Conservation (phyloP, 2,329 filamentous ascomycete genomes). For the Epicoccum nigrum region DNA sequence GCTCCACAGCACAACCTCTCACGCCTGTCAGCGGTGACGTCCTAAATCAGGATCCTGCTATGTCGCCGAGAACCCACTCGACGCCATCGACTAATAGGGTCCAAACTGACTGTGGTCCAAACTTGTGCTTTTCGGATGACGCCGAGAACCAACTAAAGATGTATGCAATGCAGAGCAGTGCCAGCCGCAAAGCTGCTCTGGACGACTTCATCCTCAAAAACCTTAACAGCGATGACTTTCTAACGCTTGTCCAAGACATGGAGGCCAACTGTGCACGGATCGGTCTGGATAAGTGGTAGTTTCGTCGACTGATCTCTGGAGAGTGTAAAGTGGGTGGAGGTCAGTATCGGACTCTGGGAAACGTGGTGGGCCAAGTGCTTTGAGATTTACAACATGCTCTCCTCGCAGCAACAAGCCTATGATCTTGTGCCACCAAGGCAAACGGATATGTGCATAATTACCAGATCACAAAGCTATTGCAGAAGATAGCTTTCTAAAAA, state of each 20-base stretch:
- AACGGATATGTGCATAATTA: no score
- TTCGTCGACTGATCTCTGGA: neutral
- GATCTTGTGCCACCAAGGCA: no score
- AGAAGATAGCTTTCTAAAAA: no score
- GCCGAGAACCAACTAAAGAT: conserved; percentile 23
- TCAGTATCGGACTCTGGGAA: neutral
- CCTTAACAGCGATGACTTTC: conserved; percentile 57
- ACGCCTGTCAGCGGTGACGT: conserved; percentile 20
- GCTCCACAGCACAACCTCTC: conserved; percentile 20
- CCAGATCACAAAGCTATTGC: no score
- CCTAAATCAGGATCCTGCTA: conserved; percentile 10
- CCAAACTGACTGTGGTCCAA: neutral
- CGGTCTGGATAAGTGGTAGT: conserved; percentile 24
- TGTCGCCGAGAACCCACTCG: conserved; percentile 1
- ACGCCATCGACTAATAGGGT: conserved; percentile 12
- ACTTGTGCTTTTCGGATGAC: neutral
- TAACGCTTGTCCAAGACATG: conserved; percentile 58
- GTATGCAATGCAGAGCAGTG: conserved; percentile 50
- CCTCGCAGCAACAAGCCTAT: no score
- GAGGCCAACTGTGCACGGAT: conserved; percentile 54
- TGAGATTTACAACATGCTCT: no score
- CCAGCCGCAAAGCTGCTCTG: conserved; percentile 51
- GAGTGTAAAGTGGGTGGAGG: neutral
- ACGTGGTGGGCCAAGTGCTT: conserved; percentile 7
- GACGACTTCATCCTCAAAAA: conserved; percentile 59